Evolutionary conservation across 1,284 basidiomycete genomes (phyloP), one percentile per base, ranked within the genome.

Genomic region (Peniophora sp.): DNA sequence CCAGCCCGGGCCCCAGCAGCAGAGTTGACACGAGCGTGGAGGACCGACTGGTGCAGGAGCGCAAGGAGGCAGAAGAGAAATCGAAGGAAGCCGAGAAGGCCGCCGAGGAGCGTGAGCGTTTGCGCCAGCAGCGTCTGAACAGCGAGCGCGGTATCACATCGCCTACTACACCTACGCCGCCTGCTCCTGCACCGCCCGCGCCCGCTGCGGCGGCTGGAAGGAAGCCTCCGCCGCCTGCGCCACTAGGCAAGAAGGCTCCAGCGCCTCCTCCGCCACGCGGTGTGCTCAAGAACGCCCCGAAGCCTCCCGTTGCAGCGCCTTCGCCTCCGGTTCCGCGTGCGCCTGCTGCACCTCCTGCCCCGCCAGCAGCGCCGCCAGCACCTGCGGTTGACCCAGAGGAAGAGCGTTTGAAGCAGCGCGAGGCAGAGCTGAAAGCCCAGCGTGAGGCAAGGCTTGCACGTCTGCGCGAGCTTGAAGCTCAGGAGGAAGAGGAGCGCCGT

Each of bases 11-110:
- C 2, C 58, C 73, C 3, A 62, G 70, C 0, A 65, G 78, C 10
- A 69, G 72, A 14, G 53, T 92, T 2, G 93, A 95, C 64, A 82
- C 79, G 12, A 78, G 73, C 50, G 88, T 94, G 2, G 89, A 91
- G 63, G 89, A 92, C 59, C 73, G 93, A 25, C 74, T 97, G 1
- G 84, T 81, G 23, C 75, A 84, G 59, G 94, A 97, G 64, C 86
- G 85, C 69, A 81, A 80, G 63, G 89, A 93, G 64, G 91, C 89
- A 0, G 91, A 92, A 61, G 90, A 91, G 64, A 89, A 85, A 63
- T 81, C 78, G 0, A 75, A 74, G 47, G 69, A 75, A 39, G 89
- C 89, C 0, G 89, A 94, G 63, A 79, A 77, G 59, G 86, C 88
- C 59, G 85, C 87, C 2, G 83, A 87, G 54, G 85, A 88, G 54